Evolutionary conservation across 2,329 filamentous ascomycete genomes (phyloP), one percentile per base, ranked within the genome.

Genomic region (Neofusicoccum cordaticola): DNA sequence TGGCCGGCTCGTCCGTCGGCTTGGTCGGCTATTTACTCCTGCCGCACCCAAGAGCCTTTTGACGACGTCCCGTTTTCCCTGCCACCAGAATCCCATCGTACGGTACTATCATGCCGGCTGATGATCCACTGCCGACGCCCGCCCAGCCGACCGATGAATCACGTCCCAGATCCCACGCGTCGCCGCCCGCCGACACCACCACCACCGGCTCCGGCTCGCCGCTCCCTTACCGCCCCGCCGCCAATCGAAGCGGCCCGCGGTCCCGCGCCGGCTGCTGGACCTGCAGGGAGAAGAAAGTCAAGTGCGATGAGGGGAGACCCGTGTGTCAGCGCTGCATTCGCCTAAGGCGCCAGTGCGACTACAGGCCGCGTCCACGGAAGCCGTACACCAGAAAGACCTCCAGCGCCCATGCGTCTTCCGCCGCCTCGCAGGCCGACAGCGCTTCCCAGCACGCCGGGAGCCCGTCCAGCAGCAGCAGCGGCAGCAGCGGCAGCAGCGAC

Each of bases 261-360:
- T 56, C 62, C 27, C 50, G 34, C 11, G 34, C 51, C 41, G 62
- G 62, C 27, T 64, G 62, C 34, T 39, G 50, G 50, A 64, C 62
- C 19, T 64, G 62, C 31, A 5, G 62, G 4, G 42, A 56, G 17
- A 56, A 57, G 37, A 52, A 52, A 31, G 51, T 64, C 62, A 64
- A 64, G 31, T 64, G 62, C 35, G 62, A 64, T 31, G 62, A 64
- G 51, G 31, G 39, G n/a, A 39, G 31, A 8, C 62, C 62, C 11
- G 56, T 68, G n/a, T 80, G 78, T 67, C 73, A 72, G 31, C 70
- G 77, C 44, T 79, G 78, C 66, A 61, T 65, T 64, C 71, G 75
- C 63, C 75, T 72, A 66, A 73, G 75, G 1, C 64, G 78, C 15
- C 68, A 68, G 5, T 79, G 77, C 62, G 73, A 74, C 13, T 58